Conservation (phyloP, 257 asterid genomes). For the Solanum okadae region DNA sequence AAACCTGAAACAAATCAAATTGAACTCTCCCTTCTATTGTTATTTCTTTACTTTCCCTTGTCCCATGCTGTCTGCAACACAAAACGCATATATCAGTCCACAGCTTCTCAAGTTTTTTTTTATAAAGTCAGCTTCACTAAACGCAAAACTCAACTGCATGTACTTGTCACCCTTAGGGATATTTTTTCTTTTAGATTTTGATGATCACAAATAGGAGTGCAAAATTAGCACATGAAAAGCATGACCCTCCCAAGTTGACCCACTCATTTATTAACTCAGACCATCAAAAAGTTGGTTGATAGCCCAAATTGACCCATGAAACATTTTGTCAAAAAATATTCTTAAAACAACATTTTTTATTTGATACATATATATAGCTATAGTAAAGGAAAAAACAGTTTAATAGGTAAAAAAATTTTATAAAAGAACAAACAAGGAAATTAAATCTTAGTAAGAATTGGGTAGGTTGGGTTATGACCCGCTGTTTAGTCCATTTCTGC, state of each 20-base stretch:
- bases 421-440: neutral
- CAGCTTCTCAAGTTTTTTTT: conserved; percentile 1
- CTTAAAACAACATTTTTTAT: neutral
- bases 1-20: conserved; percentile 93
- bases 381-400: neutral
- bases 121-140: neutral
- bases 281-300: neutral
- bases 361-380: neutral
- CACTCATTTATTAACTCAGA: neutral
- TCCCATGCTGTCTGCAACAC: conserved; percentile 79
- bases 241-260: neutral
- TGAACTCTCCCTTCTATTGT: conserved; percentile 94
- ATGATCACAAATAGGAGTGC: neutral
- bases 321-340: neutral
- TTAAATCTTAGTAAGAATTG: neutral
- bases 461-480: neutral
- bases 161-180: neutral
- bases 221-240: neutral
- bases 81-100: conserved; percentile 21
- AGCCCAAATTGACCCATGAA: neutral
- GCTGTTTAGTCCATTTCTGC: neutral
- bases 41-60: conserved; percentile 95
- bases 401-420: neutral
- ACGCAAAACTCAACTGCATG: neutral
- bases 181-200: neutral